Evolutionary conservation across 2,329 filamentous ascomycete genomes (phyloP).

Genomic region (Colletotrichum godetiae): DNA sequence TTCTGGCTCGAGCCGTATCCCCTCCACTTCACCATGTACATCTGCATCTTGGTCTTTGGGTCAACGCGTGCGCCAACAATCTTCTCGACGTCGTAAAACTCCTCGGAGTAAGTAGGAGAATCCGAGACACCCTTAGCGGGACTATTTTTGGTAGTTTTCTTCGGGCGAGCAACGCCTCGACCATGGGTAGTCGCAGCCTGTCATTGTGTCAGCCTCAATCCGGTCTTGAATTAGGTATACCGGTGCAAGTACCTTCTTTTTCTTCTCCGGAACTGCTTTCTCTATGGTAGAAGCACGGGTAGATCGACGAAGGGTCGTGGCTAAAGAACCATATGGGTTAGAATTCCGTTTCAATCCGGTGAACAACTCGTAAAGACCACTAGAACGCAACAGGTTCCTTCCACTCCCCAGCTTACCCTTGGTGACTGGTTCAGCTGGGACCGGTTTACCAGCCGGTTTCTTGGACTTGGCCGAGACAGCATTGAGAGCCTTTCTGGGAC

Average conservation of each 20-base stretch:
- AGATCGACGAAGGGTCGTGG: not conserved
- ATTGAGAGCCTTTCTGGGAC: not conserved
- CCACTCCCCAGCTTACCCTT: not conserved
- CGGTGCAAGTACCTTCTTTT: slow-evolving; percentile 9
- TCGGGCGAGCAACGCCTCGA: slow-evolving; percentile 12
- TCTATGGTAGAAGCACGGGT: not conserved
- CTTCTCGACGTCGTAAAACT: slow-evolving; percentile 60
- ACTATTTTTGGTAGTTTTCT: slow-evolving; percentile 3
- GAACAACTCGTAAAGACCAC: not conserved
- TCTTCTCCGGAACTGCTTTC: not conserved
- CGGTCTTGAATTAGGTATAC: not conserved
- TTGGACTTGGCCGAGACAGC: not conserved
- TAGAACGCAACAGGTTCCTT: not conserved
- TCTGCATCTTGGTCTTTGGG: slow-evolving; percentile 47
- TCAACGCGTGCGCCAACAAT: slow-evolving; percentile 56
- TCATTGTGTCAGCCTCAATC: not conserved
- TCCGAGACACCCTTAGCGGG: not conserved
- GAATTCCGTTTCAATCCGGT: not conserved
- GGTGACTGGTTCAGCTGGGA: not conserved
- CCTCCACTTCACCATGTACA: slow-evolving; percentile 66
- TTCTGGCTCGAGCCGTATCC: slow-evolving; percentile 56
- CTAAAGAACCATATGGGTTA: not conserved
- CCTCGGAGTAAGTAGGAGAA: slow-evolving; percentile 24
- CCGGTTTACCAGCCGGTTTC: not conserved
- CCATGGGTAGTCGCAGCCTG: not conserved